phyloP scores from a whole-genome alignment of 2,329 filamentous ascomycete genomes.

The Apiospora saccharicola region DNA sequence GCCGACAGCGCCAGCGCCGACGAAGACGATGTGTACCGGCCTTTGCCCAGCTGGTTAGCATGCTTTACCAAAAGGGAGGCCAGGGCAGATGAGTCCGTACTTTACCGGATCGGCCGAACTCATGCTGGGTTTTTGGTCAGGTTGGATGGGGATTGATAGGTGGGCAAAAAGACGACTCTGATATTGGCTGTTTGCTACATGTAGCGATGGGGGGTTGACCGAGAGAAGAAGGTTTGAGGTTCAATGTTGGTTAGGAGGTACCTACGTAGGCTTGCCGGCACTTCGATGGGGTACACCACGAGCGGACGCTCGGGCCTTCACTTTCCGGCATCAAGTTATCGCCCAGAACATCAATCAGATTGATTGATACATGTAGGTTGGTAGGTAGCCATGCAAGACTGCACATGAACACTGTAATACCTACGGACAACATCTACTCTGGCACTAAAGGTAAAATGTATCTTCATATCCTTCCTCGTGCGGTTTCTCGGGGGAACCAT shows the following conservation, averaged over 20 bases:
- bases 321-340: background rate
- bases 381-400: too few species aligned
- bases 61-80: background rate
- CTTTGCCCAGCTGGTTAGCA: slow-evolving; percentile 36
- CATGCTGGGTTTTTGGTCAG: background rate
- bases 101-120: slow-evolving; percentile 11
- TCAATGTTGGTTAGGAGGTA: too few species aligned
- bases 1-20: slow-evolving; percentile 75
- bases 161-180: background rate
- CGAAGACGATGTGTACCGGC: slow-evolving; percentile 67
- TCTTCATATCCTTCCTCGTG: too few species aligned
- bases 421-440: too few species aligned
- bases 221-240: too few species aligned
- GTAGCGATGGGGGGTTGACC: too few species aligned
- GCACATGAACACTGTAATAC: too few species aligned
- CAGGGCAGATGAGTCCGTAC: background rate
- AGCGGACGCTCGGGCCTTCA: slow-evolving; percentile 1
- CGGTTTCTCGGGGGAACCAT: too few species aligned
- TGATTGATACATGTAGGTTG: too few species aligned
- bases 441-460: too few species aligned
- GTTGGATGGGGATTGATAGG: background rate
- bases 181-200: background rate
- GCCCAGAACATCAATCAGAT: background rate
- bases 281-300: background rate
- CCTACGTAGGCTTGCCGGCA: background rate